These are phyloP conservation scores for Pleurotus citrinopileatus DNA, from an alignment of 768 basidiomycete species.

Conservation along the genomic window DNA sequence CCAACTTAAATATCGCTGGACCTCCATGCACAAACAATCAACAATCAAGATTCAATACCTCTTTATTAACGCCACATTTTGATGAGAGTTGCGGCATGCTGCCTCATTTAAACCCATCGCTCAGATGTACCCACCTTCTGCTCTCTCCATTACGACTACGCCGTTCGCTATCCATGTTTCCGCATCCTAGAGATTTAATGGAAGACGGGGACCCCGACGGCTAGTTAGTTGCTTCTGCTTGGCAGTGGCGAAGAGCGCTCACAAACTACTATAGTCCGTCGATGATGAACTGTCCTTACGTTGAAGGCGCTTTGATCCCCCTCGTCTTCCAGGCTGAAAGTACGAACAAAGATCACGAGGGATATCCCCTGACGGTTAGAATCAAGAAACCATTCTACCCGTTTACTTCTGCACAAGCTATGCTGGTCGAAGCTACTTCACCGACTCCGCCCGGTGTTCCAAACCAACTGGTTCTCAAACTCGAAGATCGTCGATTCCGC, in stretches of 20 bases:
- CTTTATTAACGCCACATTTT: no score
- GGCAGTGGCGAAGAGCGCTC: background rate
- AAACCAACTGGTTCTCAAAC: background rate
- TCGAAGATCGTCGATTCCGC: background rate
- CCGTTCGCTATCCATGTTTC: no score
- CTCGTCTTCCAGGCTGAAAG: background rate
- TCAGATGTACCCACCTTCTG: no score
- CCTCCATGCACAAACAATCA: no score
- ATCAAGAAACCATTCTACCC: background rate
- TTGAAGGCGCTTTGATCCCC: background rate
- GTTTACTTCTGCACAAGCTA: background rate
- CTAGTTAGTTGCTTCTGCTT: background rate
- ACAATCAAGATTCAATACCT: no score
- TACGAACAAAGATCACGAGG: background rate
- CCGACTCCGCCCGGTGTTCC: background rate
- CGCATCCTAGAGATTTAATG: no score
- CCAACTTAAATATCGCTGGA: no score
- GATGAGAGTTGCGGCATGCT: no score
- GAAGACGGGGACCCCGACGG: background rate
- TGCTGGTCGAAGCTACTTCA: background rate
- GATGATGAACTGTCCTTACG: background rate
- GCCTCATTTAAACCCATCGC: no score
- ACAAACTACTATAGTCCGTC: background rate
- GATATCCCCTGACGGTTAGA: background rate
- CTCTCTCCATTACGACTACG: no score